Percentiles rank a stretch among this genome's conserved stretches.
phyloP scores from a whole-genome alignment of 257 asterid species.

The Echium plantagineum region DNA sequence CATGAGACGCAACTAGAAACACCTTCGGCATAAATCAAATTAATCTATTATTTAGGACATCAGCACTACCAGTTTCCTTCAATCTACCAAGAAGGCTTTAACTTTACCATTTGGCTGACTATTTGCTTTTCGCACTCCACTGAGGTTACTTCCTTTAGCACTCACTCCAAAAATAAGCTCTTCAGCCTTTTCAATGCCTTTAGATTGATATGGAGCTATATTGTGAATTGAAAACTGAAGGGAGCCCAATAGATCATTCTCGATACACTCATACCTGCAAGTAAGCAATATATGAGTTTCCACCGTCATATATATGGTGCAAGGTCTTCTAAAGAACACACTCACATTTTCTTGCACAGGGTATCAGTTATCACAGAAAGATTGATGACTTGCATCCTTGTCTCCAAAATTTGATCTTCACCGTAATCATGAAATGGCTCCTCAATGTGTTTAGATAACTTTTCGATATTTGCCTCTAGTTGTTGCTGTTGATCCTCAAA shows the following conservation, averaged over 20 bases:
- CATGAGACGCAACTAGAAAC: background rate
- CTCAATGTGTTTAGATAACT: conserved; percentile 69
- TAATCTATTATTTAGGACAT: background rate
- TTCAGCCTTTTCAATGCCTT: conserved; percentile 85
- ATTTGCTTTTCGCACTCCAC: conserved; percentile 26
- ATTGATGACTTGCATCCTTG: conserved; percentile 72
- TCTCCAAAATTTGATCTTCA: conserved; percentile 39
- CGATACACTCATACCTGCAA: conserved; percentile 91
- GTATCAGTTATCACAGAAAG: conserved; percentile 57
- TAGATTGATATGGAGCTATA: conserved; percentile 87
- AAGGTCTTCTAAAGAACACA: conserved; percentile 5
- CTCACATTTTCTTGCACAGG: conserved; percentile 88
- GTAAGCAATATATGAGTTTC: conserved; percentile 18
- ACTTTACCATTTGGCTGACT: conserved; percentile 49
- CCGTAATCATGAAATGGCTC: conserved; percentile 60
- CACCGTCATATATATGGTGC: conserved; percentile 2
- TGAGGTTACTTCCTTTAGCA: conserved; percentile 21
- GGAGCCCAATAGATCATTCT: conserved; percentile 76
- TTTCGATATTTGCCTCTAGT: conserved; percentile 87
- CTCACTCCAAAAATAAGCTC: conserved; percentile 46
- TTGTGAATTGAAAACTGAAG: conserved; percentile 52
- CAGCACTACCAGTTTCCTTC: conserved; percentile 2
- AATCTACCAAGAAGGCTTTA: conserved; percentile 8
- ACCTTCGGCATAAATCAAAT: background rate
- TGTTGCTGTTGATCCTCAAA: conserved; percentile 99